A percentile compares a stretch with the other conserved stretches of the same genome.
These are phyloP conservation scores for Penicillium argentinense DNA, from an alignment of 495 filamentous ascomycete species.

Conservation along the genomic window DNA sequence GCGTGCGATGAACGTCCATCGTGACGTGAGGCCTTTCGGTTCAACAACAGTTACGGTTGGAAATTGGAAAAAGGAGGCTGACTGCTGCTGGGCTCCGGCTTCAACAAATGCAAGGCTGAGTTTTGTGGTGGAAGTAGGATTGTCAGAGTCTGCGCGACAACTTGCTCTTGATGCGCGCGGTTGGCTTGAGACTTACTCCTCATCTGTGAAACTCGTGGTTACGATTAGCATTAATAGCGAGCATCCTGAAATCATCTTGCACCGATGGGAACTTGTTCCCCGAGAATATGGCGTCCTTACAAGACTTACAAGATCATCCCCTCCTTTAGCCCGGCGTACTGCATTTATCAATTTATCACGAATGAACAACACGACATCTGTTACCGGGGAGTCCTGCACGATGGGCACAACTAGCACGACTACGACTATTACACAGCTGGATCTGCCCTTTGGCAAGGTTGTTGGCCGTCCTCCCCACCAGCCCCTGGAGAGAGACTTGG, in stretches of 20 bases:
- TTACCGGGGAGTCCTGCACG: conserved; percentile 16
- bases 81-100: conserved; percentile 21
- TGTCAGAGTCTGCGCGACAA: conserved; percentile 20
- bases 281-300: conserved; percentile 8
- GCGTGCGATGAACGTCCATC: conserved; percentile 15
- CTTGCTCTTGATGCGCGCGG: conserved; percentile 21
- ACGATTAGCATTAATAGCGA: conserved; percentile 19
- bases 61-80: conserved; percentile 23
- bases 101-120: conserved; percentile 4
- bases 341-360: conserved; percentile 19
- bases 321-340: conserved; percentile 13
- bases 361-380: conserved; percentile 14
- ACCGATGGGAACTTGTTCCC: conserved; percentile 17
- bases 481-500: conserved; percentile 16
- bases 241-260: conserved; percentile 17
- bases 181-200: conserved; percentile 21
- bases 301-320: conserved; percentile 11
- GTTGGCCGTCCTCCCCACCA: conserved; percentile 18
- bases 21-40: conserved; percentile 20
- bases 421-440: conserved; percentile 15
- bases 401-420: conserved; percentile 15
- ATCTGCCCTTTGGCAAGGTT: conserved; percentile 21
- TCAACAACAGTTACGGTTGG: conserved; percentile 19
- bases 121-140: conserved; percentile 21
- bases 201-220: conserved; percentile 21